Evolutionary conservation across 306 rosid genomes (phyloP).

Genomic region (Bauhinia variegata): DNA sequence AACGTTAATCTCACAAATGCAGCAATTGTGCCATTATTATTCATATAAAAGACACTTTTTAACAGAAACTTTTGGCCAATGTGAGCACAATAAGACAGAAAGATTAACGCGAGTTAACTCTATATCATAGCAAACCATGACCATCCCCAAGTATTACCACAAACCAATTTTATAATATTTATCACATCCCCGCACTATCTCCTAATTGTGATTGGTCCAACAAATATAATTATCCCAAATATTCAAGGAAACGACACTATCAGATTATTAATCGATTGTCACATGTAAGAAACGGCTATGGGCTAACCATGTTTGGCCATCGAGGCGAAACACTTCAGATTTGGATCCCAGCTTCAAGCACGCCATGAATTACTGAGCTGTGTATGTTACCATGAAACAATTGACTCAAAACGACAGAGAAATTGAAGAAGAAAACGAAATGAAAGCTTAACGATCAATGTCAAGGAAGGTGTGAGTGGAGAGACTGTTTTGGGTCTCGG

Average conservation of each 20-base stretch:
- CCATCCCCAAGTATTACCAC: background rate
- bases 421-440: background rate
- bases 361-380: constrained; percentile 51
- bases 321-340: constrained; percentile 67
- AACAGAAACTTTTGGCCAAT: background rate
- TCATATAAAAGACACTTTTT: background rate
- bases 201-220: background rate
- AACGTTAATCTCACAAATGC: background rate
- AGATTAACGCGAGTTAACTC: background rate
- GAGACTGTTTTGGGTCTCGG: background rate
- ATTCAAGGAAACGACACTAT: too few species aligned
- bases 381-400: constrained; percentile 9
- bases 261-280: too few species aligned
- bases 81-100: background rate
- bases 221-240: background rate
- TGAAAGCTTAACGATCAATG: too few species aligned
- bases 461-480: constrained; percentile 18
- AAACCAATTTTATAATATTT: background rate
- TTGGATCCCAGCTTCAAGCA: constrained; percentile 82
- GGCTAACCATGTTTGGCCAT: constrained; percentile 68
- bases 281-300: constrained; percentile 35
- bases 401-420: background rate
- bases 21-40: too few species aligned
- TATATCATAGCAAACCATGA: background rate
- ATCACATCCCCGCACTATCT: background rate